Percentiles rank a stretch among this genome's conserved stretches.
Evolutionary conservation across 768 basidiomycete species (phyloP).

Genomic region (Butyriboletus loyo): DNA sequence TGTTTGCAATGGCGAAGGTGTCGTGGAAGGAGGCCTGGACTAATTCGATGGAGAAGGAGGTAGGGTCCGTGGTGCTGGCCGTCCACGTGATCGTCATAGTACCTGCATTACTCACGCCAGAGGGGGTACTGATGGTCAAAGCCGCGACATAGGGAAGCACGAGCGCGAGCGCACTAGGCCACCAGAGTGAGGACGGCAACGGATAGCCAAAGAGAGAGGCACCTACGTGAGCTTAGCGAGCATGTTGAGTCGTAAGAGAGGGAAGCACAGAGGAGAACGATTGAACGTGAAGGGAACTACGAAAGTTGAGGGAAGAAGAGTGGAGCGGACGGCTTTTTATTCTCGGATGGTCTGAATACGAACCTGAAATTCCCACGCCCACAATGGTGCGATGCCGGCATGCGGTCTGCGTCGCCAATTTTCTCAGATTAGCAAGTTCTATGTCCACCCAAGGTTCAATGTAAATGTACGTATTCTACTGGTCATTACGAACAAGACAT

Average conservation of each 20-base stretch:
- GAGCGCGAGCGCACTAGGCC: conserved; percentile 40
- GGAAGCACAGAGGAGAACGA: conserved; percentile 9
- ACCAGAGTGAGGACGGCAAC: not conserved
- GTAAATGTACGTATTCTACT: conserved; percentile 7
- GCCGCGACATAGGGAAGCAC: conserved; percentile 46
- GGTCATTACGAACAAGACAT: not conserved
- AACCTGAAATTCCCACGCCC: conserved; percentile 23
- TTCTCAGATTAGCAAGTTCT: conserved; percentile 16
- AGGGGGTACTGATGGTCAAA: conserved; percentile 42
- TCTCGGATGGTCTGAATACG: conserved; percentile 3
- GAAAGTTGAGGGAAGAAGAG: conserved; percentile 2
- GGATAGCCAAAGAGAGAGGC: accelerated
- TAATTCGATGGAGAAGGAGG: conserved; percentile 45
- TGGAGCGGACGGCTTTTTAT: conserved; percentile 20
- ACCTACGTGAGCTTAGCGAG: conserved; percentile 48
- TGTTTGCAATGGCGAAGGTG: conserved; percentile 53
- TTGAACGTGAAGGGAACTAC: conserved; percentile 16
- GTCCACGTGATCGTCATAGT: conserved; percentile 48
- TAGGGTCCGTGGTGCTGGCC: conserved; percentile 38
- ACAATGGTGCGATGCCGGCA: conserved; percentile 20
- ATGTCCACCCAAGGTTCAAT: conserved; percentile 7
- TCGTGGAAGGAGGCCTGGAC: conserved; percentile 50
- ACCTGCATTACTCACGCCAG: conserved; percentile 31
- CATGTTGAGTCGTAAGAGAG: conserved; percentile 40
- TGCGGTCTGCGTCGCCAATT: conserved; percentile 2